These are phyloP conservation scores for Lentinula guzmanii DNA, from an alignment of 768 basidiomycete species.

Conservation along the genomic window DNA sequence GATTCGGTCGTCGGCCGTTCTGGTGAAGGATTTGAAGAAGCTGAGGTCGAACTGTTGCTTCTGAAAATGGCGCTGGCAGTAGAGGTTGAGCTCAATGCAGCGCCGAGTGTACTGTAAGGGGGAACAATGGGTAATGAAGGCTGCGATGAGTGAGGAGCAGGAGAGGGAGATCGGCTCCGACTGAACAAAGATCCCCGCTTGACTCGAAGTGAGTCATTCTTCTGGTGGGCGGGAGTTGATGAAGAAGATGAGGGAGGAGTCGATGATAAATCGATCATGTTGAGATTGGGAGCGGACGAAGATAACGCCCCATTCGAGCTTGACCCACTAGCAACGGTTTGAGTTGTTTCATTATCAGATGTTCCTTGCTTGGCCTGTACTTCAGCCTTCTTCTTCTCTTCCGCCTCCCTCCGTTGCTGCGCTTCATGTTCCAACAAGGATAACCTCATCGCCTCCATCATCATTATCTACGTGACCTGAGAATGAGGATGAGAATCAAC, in stretches of 20 bases:
- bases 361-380: conserved; percentile 29
- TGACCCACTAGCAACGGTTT: conserved; percentile 18
- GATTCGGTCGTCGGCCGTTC: conserved; percentile 9
- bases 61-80: conserved; percentile 38
- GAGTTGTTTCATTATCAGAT: conserved; percentile 17
- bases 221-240: conserved; percentile 1
- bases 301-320: conserved; percentile 16
- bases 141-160: not conserved
- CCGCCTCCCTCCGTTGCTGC: conserved; percentile 73
- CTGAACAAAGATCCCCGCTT: conserved; percentile 1
- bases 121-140: conserved; percentile 25
- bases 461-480: conserved; percentile 65
- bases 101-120: conserved; percentile 38
- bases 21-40: not conserved
- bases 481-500: conserved; percentile 8
- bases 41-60: conserved; percentile 5
- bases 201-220: conserved; percentile 8
- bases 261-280: conserved; percentile 11
- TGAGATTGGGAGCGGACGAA: conserved; percentile 16
- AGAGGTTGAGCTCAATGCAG: conserved; percentile 37
- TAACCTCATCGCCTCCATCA: conserved; percentile 98
- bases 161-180: conserved; percentile 9
- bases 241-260: conserved; percentile 13
- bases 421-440: conserved; percentile 94
- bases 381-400: conserved; percentile 56